Percentiles rank a stretch among this genome's conserved stretches.
phyloP scores from a whole-genome alignment of 2,329 filamentous ascomycete species.

The Fusarium musae region DNA sequence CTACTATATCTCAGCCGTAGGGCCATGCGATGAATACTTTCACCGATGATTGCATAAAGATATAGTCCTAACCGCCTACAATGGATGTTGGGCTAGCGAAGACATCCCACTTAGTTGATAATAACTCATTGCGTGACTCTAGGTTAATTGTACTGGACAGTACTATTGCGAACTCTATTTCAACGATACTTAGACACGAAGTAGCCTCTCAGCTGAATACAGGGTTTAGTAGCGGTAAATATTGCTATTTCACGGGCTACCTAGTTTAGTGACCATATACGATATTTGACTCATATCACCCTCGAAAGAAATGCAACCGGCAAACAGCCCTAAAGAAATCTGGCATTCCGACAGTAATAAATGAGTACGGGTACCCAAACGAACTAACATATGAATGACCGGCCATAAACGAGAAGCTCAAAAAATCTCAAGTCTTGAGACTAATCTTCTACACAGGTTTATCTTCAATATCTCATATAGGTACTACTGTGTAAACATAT shows the following conservation, averaged over 20 bases:
- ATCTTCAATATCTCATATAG: slow-evolving; percentile 1
- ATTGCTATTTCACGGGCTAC: neutral
- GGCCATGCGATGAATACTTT: neutral
- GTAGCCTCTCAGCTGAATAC: neutral
- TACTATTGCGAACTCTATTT: neutral
- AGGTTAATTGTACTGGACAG: neutral
- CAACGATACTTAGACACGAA: neutral
- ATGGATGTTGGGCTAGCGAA: neutral
- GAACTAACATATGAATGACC: neutral
- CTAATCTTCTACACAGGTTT: slow-evolving; percentile 19
- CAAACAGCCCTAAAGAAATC: neutral
- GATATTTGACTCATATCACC: neutral
- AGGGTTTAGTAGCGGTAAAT: neutral
- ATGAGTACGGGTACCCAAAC: neutral
- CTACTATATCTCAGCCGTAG: neutral
- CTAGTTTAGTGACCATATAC: neutral
- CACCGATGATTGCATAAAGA: neutral
- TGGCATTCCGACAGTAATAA: neutral
- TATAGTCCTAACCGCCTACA: neutral
- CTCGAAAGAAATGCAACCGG: neutral
- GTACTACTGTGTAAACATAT: slow-evolving; percentile 19
- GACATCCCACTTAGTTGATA: neutral
- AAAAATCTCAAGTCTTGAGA: neutral
- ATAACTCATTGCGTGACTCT: neutral
- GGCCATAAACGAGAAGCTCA: neutral